Evolutionary conservation across 257 asterid genomes (phyloP).

Genomic region (Nicotiana benthamiana): DNA sequence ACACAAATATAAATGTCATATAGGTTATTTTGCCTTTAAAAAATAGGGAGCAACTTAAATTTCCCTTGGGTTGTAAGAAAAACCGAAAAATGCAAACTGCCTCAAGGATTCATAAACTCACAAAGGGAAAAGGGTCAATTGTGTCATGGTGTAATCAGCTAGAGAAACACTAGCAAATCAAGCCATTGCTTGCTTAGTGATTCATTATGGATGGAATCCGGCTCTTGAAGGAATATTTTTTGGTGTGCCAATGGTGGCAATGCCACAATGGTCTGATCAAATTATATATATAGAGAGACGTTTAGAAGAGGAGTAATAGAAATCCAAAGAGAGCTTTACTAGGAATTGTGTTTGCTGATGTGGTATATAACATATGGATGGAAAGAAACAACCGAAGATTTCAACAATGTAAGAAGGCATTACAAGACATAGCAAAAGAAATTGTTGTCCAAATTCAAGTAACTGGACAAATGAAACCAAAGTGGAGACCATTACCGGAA

Average conservation of each 20-base stretch:
- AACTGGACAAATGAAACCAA: too few relatives aligned
- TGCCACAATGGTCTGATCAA: conserved; percentile 64
- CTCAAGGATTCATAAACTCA: conserved; percentile 14
- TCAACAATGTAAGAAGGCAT: too few relatives aligned
- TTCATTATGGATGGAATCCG: conserved; percentile 66
- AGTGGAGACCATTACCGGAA: too few relatives aligned
- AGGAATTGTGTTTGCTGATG: too few relatives aligned
- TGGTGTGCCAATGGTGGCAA: conserved; percentile 57
- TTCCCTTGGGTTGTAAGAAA: conserved; percentile 62
- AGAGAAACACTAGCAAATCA: conserved; percentile 39
- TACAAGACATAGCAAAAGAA: too few relatives aligned
- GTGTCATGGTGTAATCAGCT: conserved; percentile 71
- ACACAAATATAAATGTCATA: too few relatives aligned
- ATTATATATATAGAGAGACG: conserved; percentile 28
- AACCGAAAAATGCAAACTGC: conserved; percentile 36
- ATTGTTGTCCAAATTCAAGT: too few relatives aligned
- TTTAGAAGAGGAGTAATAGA: too few relatives aligned
- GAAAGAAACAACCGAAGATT: too few relatives aligned
- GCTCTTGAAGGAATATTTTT: conserved; percentile 46
- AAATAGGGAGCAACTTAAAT: conserved; percentile 9
- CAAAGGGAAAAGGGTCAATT: conserved; percentile 29
- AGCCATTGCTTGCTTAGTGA: conserved; percentile 51
- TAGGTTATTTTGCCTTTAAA: too few relatives aligned
- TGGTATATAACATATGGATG: too few relatives aligned
- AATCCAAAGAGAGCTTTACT: too few relatives aligned